Conservation (phyloP, 208 protist genomes). For the Acanthamoeba lugdunensis region DNA sequence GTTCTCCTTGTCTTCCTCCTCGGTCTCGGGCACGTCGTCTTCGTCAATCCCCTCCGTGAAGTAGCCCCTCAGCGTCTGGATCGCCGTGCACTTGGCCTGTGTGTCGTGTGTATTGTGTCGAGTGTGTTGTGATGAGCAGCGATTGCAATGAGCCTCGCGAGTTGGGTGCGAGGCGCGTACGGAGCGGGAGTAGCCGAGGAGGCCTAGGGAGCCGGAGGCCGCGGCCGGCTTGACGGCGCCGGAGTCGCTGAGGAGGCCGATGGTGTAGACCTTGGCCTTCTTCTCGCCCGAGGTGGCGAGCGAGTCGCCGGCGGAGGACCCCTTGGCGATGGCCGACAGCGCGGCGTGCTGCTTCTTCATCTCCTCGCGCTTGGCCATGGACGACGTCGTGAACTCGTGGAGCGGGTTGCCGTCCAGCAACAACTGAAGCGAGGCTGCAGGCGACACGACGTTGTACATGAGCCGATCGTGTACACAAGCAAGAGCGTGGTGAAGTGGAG, state of each 20-base stretch:
- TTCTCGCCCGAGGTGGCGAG: neutral
- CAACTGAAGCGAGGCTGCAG: constrained; percentile 52
- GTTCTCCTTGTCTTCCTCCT: constrained; percentile 43
- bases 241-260: neutral
- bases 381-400: constrained; percentile 42
- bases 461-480: neutral
- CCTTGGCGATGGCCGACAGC: neutral
- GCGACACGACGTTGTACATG: neutral
- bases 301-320: neutral
- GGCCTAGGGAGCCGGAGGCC: neutral
- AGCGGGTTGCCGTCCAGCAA: constrained; percentile 46
- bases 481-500: neutral
- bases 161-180: neutral
- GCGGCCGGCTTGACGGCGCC: neutral
- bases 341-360: constrained; percentile 11
- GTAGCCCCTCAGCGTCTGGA: constrained; percentile 46
- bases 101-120: neutral
- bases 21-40: neutral
- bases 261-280: constrained; percentile 53
- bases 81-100: constrained; percentile 60
- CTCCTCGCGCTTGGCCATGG: constrained; percentile 53
- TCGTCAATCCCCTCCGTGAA: constrained; percentile 46
- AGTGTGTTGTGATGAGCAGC: neutral
- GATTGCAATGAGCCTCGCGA: neutral
- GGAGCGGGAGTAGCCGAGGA: constrained; percentile 45